Evolutionary conservation across 169 alveolate genomes (phyloP), one percentile per base, ranked within the genome.

Genomic region (Plasmodium gonderi): DNA sequence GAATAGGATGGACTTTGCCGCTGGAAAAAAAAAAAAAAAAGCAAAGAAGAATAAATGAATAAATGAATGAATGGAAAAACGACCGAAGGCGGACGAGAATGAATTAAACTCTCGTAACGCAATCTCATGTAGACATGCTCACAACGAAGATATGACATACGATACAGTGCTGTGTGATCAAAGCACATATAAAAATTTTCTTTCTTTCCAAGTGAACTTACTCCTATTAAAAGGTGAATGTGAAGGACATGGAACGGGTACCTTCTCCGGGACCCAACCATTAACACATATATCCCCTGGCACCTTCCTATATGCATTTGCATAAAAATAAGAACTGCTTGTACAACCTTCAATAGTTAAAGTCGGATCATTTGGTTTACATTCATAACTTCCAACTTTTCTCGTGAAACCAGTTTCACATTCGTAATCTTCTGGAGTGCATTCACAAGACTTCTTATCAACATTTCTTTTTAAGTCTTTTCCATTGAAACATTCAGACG

Each of bases 401-500:
- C 99, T 96, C 9, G 97, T 92, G 92, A 96, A 98, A 36, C 99
- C 99, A 45, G 97, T 92, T 94, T 99, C 99, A 95, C 99, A 99
- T 91, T 98, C 99, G 95, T 96, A 99, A 94, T 99, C 99, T 91
- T 97, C 98, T 90, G 98, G 98, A 33, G 99, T 97, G 91, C 99
- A 99, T 45, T 96, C 96, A 94, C 99, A 99, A 40, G 95, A 95
- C 91, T 97, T 96, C 26, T 96, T 95, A 64, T 97, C 97, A 26
- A 96, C 96, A 31, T 97, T 96, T 78, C 99, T 96, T 95, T 98
- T 98, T 83, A 98, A 98, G 87, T 98, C 98, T 91, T 98, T 98
- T 45, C 99, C 99, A 95, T 99, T 98, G 94, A 97, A 98, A 93
- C 99, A 99, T 91, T 98, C 99, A 45, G 99, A 96, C 36, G 99